Percentiles rank a stretch among this genome's conserved stretches.
Conservation (phyloP, 179 eudicot species). For the Silene coronaria region DNA sequence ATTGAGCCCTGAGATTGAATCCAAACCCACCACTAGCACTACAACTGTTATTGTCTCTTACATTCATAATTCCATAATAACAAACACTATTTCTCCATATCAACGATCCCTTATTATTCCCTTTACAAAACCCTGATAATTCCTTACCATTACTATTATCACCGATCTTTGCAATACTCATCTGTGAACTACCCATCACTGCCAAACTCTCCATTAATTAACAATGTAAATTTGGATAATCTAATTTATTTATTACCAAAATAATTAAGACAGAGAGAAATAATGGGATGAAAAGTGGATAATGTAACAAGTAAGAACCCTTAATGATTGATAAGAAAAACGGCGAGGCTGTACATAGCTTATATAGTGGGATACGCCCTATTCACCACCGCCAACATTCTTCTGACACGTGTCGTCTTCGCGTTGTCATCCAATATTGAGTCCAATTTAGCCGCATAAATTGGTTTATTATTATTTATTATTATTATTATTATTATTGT, state of each 20-base stretch:
- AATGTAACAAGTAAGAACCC: no score
- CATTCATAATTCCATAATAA: constrained; percentile 19
- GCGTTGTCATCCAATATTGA: neutral
- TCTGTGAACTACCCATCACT: constrained; percentile 33
- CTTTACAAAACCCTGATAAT: constrained; percentile 20
- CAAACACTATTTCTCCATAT: constrained; percentile 20
- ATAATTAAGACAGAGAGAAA: no score
- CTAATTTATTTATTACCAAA: neutral
- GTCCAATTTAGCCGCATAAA: neutral
- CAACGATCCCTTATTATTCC: neutral
- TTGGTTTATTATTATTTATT: neutral
- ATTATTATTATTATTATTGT: no score
- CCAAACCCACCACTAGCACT: constrained; percentile 3
- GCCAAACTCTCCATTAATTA: constrained; percentile 28
- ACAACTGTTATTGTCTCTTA: neutral
- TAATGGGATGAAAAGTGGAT: no score
- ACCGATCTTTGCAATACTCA: constrained; percentile 13
- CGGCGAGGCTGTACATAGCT: no score
- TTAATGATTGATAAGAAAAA: no score
- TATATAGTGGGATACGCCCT: no score
- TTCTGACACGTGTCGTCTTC: no score
- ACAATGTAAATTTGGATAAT: neutral
- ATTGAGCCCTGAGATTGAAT: constrained; percentile 23
- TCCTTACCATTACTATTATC: neutral
- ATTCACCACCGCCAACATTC: no score